Evolutionary conservation across 2,329 filamentous ascomycete species (phyloP).

Genomic region (Fusarium sp.): DNA sequence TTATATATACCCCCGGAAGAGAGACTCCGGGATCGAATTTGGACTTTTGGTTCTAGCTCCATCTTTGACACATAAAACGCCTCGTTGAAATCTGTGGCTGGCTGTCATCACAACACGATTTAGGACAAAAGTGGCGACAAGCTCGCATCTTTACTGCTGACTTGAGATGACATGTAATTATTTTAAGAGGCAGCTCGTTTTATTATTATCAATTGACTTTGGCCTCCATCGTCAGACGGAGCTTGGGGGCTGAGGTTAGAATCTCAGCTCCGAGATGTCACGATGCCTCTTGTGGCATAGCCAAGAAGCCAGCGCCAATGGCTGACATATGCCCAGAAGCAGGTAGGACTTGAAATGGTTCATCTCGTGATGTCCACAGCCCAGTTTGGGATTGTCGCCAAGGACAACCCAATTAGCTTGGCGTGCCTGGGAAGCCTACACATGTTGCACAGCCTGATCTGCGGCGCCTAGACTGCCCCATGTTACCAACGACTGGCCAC

Average conservation of each 20-base stretch:
- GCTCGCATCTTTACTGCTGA: neutral
- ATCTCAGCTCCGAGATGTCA: neutral
- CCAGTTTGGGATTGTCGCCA: neutral
- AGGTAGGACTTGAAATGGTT: neutral
- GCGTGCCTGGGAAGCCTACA: neutral
- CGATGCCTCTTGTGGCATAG: neutral
- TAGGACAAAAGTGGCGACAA: neutral
- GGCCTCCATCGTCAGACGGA: neutral
- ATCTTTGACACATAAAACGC: neutral
- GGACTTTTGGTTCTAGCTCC: neutral
- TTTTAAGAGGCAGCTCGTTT: neutral
- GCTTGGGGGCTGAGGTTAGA: neutral
- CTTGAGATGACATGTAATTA: neutral
- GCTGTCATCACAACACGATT: neutral
- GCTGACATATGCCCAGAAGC: neutral
- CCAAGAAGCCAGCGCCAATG: neutral
- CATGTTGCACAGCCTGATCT: neutral
- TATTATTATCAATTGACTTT: neutral
- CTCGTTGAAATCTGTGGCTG: neutral
- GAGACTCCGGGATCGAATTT: neutral
- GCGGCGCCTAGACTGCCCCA: neutral
- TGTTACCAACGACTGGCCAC: neutral
- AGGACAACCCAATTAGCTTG: neutral
- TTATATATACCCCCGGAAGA: neutral
- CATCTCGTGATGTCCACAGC: neutral